These are phyloP conservation scores for Yarrowia bubula DNA, from an alignment of 805 yeast genomes.

Conservation along the genomic window DNA sequence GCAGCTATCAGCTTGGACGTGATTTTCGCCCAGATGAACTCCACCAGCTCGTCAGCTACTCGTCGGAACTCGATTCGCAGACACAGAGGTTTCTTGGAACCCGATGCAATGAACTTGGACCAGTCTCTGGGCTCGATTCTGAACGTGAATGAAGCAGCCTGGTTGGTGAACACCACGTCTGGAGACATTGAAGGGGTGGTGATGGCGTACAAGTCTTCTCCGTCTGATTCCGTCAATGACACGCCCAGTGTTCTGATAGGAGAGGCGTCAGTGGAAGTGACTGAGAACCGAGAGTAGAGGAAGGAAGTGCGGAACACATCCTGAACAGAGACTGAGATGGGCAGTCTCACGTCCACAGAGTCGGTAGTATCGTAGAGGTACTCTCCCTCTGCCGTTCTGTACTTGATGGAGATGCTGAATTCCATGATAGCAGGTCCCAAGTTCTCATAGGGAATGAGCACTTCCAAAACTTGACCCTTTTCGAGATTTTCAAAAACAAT, in stretches of 20 bases:
- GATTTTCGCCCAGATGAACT: slow-evolving; percentile 20
- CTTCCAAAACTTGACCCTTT: slow-evolving; percentile 33
- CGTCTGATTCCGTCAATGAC: slow-evolving; percentile 46
- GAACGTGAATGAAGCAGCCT: slow-evolving; percentile 63
- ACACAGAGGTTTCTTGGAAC: slow-evolving; percentile 28
- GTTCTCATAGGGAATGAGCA: slow-evolving; percentile 30
- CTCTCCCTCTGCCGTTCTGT: slow-evolving; percentile 31
- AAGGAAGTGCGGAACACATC: slow-evolving; percentile 62
- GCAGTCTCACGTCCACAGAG: slow-evolving; percentile 52
- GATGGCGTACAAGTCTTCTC: slow-evolving; percentile 41
- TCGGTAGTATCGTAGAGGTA: slow-evolving; percentile 33
- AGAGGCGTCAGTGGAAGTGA: slow-evolving; percentile 52
- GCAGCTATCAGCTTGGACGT: slow-evolving; percentile 25
- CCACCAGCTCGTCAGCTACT: slow-evolving; percentile 32
- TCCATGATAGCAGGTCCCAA: slow-evolving; percentile 22
- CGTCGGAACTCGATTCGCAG: slow-evolving; percentile 31
- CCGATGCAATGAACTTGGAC: slow-evolving; percentile 44
- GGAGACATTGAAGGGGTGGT: slow-evolving; percentile 36
- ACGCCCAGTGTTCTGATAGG: slow-evolving; percentile 51
- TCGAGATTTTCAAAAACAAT: slow-evolving; percentile 37
- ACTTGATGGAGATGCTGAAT: slow-evolving; percentile 34
- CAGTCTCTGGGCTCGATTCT: slow-evolving; percentile 43
- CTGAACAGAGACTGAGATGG: slow-evolving; percentile 73
- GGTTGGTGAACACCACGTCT: slow-evolving; percentile 61
- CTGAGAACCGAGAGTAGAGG: slow-evolving; percentile 64